Evolutionary conservation across 1,284 basidiomycete genomes (phyloP), one percentile per base, ranked within the genome.

Genomic region (Cutaneotrichosporon sp.): DNA sequence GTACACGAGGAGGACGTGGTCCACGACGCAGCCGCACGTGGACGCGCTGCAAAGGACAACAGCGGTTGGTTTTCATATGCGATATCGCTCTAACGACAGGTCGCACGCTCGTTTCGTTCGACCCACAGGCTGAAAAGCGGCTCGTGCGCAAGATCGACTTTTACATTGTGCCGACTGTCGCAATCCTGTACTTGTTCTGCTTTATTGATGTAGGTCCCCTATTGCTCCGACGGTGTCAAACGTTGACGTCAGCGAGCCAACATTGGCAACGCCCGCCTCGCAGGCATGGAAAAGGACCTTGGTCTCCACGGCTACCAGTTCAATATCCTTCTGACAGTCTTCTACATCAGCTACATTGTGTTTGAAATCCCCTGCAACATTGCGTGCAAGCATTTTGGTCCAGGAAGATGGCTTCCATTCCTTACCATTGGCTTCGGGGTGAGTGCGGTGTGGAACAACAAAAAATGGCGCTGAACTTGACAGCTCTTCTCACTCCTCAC

Each of bases 401-500:
- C 61, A 37, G 51, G 56, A 33, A 50, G 57, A 12, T 51, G 66
- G 66, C 18, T 69, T 8, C 57, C 57, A 0, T n/a, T 62, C 44
- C 58, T 61, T 30, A 45, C 55, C 44, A 22, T 61, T 55, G 34
- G 63, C 52, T 47, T 48, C 50, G 39, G 60, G 10, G 61, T 63
- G 26, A 59, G 59, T 55, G n/a, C n/a, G n/a, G n/a, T n/a, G n/a
- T n/a, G n/a, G n/a, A n/a, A n/a, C n/a, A n/a, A 23, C 23, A 12
- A 12, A 17, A 23, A 17, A 23, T 34, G 20, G 14, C 18, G 22
- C 36, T 34, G 22, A 26, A 46, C n/a, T n/a, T n/a, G n/a, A n/a
- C 45, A 64, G 66, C 39, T 54, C 35, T 58, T 69, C 52, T 64
- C 63, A 13, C 40, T 69, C 35, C 48, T 46, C 2, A 65, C 62